phyloP scores from a whole-genome alignment of 176 grass and related monocot species.

The Juncus effusus region DNA sequence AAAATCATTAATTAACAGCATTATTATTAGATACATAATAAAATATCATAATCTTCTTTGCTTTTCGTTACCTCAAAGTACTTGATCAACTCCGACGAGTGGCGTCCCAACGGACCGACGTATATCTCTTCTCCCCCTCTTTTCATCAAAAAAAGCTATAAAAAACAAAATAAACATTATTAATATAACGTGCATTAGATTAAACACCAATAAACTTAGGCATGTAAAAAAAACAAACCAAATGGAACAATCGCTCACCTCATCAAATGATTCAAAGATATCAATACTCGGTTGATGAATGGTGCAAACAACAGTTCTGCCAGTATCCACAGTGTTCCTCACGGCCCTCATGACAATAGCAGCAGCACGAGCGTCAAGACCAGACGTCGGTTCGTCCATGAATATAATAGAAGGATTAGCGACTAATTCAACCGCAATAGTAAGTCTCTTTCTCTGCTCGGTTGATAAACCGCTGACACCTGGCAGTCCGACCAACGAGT shows the following conservation, averaged over 20 bases:
- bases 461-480: slow-evolving; percentile 82
- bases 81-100: slow-evolving; percentile 69
- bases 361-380: slow-evolving; percentile 80
- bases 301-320: slow-evolving; percentile 88
- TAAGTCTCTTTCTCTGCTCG: slow-evolving; percentile 86
- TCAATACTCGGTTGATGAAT: slow-evolving; percentile 99
- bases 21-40: slow-evolving; percentile 8
- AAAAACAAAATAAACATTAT: slow-evolving; percentile 13
- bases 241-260: slow-evolving; percentile 44
- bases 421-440: slow-evolving; percentile 91
- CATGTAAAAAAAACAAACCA: slow-evolving; percentile 18
- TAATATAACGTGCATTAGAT: slow-evolving; percentile 13
- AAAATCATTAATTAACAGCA: slow-evolving; percentile 4
- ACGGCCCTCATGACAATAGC: slow-evolving; percentile 96
- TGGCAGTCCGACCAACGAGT: slow-evolving; percentile 77
- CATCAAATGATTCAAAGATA: slow-evolving; percentile 95
- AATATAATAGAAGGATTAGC: slow-evolving; percentile 91
- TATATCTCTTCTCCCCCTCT: slow-evolving; percentile 95
- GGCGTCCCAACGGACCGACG: slow-evolving; percentile 71
- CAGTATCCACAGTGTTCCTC: slow-evolving; percentile 81
- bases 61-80: slow-evolving; percentile 71
- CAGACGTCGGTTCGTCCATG: slow-evolving; percentile 96
- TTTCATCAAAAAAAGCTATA: slow-evolving; percentile 89
- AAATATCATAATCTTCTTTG: neutral
- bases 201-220: slow-evolving; percentile 6